Evolutionary conservation across 169 alveolate genomes (phyloP).

Genomic region (Babesia ovis): DNA sequence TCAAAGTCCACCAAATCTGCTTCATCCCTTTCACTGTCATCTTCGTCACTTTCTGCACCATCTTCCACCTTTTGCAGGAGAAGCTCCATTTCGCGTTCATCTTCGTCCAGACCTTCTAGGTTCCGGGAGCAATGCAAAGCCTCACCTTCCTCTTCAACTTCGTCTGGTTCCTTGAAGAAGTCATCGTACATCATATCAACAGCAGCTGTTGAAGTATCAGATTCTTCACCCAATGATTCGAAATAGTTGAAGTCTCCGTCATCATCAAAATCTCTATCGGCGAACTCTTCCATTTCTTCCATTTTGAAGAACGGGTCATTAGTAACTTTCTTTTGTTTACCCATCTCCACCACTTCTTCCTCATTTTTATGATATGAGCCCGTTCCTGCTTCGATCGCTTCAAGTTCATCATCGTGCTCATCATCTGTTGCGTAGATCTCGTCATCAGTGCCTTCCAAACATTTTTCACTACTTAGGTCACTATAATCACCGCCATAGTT

Average conservation of each 20-base stretch:
- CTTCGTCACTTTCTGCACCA: constrained; percentile 37
- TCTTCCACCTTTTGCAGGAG: constrained; percentile 53
- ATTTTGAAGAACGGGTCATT: constrained; percentile 55
- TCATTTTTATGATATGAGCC: constrained; percentile 25
- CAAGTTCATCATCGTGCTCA: constrained; percentile 34
- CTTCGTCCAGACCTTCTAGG: constrained; percentile 43
- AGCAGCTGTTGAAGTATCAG: constrained; percentile 62
- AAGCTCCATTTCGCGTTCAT: constrained; percentile 52
- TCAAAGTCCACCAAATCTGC: constrained; percentile 25
- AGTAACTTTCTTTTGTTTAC: background rate
- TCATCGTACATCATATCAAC: constrained; percentile 65
- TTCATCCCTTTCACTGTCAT: constrained; percentile 41
- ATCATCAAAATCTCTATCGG: constrained; percentile 30
- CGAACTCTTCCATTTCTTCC: constrained; percentile 69
- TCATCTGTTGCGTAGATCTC: constrained; percentile 13
- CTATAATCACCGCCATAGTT: constrained; percentile 3
- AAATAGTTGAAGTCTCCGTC: constrained; percentile 62
- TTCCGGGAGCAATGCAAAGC: constrained; percentile 29
- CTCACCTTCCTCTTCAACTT: constrained; percentile 33
- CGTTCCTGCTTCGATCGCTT: constrained; percentile 8
- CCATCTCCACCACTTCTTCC: constrained; percentile 7
- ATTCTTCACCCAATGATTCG: constrained; percentile 68
- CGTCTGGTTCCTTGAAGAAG: constrained; percentile 59
- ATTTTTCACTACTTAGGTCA: background rate
- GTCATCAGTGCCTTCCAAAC: background rate